Percentiles rank a stretch among this genome's conserved stretches.
Conservation (phyloP, 2,329 filamentous ascomycete genomes). For the Neonectria coccinea region DNA sequence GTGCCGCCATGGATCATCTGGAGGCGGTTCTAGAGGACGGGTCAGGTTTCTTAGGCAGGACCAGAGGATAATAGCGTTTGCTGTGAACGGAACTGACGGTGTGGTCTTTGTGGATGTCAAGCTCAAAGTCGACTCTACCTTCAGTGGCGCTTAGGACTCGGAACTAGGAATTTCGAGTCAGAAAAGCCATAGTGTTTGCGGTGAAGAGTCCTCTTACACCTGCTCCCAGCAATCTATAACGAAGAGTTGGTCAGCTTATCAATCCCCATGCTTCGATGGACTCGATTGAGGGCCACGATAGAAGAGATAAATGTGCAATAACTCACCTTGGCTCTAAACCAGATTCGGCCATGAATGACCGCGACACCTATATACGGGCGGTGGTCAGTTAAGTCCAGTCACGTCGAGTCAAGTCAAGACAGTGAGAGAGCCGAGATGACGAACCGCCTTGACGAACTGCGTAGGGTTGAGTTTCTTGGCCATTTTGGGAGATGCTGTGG, state of each 20-base stretch:
- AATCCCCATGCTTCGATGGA: background rate
- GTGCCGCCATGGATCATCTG: constrained; percentile 83
- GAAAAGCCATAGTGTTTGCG: background rate
- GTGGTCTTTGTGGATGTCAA: constrained; percentile 79
- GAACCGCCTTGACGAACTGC: constrained; percentile 52
- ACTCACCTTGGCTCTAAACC: constrained; percentile 86
- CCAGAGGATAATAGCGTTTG: fast-evolving
- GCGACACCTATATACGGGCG: constrained; percentile 73
- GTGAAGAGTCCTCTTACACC: constrained; percentile 34
- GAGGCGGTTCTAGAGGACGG: constrained; percentile 72
- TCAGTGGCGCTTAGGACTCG: constrained; percentile 72
- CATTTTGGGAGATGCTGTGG: constrained; percentile 37
- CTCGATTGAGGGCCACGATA: constrained; percentile 13
- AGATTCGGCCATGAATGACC: constrained; percentile 86
- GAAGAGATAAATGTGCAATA: background rate
- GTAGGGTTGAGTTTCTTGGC: constrained; percentile 51
- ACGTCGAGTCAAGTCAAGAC: fast-evolving
- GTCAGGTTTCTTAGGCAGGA: background rate
- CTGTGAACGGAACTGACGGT: constrained; percentile 65
- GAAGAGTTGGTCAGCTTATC: background rate
- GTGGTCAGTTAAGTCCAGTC: background rate
- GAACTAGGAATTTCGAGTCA: constrained; percentile 60
- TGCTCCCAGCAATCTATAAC: constrained; percentile 46
- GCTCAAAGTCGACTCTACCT: constrained; percentile 79
- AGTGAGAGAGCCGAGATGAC: background rate